Conservation (phyloP, 768 basidiomycete species). For the Porphyrellus cyaneotinctus region DNA sequence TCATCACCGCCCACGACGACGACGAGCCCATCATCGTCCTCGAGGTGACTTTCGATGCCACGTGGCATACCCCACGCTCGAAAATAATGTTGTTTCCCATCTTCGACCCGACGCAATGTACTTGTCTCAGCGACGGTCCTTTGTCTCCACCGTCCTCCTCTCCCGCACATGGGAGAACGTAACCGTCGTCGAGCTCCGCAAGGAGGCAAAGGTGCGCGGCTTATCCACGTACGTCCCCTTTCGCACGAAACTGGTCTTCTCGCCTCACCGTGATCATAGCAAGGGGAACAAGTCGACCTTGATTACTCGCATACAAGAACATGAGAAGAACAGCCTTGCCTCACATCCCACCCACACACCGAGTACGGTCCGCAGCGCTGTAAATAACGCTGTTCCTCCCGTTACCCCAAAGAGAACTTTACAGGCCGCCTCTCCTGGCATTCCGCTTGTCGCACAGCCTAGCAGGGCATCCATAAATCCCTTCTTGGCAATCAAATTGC, state of each 20-base stretch:
- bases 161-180: slow-evolving; percentile 54
- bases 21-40: too few relatives aligned
- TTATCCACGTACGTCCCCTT: slow-evolving; percentile 45
- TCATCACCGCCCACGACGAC: slow-evolving; percentile 3
- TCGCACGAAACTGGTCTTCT: neutral
- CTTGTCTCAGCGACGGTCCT: slow-evolving; percentile 28
- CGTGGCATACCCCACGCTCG: neutral
- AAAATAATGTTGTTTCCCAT: neutral
- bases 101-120: slow-evolving; percentile 2
- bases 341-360: slow-evolving; percentile 4
- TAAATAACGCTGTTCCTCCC: slow-evolving; percentile 17
- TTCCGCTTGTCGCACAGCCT: slow-evolving; percentile 36
- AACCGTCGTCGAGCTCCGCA: slow-evolving; percentile 45
- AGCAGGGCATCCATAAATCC: slow-evolving; percentile 12
- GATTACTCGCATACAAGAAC: slow-evolving; percentile 50
- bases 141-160: slow-evolving; percentile 56
- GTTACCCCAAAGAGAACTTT: slow-evolving; percentile 21
- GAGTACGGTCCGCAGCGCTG: slow-evolving; percentile 25
- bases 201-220: slow-evolving; percentile 53
- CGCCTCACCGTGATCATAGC: slow-evolving; percentile 29
- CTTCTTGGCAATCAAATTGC: slow-evolving; percentile 51
- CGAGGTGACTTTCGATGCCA: too few relatives aligned
- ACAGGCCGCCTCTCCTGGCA: slow-evolving; percentile 38
- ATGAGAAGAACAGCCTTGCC: slow-evolving; percentile 37
- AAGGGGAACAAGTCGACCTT: slow-evolving; percentile 57